A percentile compares a stretch with the other conserved stretches of the same genome.
Conservation (phyloP, 2,329 filamentous ascomycete species). For the Neoascochyta sp. region DNA sequence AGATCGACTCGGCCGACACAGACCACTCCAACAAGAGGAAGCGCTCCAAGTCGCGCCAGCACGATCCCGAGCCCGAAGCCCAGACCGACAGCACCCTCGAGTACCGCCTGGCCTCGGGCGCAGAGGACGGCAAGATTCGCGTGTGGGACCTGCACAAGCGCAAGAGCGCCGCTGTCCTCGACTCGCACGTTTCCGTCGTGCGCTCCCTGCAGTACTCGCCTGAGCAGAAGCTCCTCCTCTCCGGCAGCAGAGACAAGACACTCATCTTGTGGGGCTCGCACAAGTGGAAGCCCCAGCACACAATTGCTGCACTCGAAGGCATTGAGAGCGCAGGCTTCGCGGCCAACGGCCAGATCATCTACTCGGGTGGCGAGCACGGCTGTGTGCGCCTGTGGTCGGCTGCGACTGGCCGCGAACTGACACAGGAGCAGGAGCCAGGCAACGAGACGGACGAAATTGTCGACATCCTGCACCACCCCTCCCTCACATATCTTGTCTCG, state of each 20-base stretch:
- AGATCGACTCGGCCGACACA: slow-evolving; percentile 46
- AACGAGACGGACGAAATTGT: slow-evolving; percentile 66
- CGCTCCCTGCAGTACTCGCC: slow-evolving; percentile 77
- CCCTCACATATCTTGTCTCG: slow-evolving; percentile 68
- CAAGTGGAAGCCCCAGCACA: slow-evolving; percentile 77
- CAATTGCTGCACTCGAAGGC: slow-evolving; percentile 79
- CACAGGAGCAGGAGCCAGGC: slow-evolving; percentile 63
- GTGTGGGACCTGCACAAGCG: slow-evolving; percentile 90
- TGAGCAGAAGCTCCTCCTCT: slow-evolving; percentile 71
- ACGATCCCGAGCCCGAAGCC: slow-evolving; percentile 42
- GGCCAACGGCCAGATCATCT: slow-evolving; percentile 66
- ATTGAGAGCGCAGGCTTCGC: slow-evolving; percentile 83
- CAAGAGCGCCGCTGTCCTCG: slow-evolving; percentile 70
- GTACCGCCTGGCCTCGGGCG: slow-evolving; percentile 83
- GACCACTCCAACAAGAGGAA: slow-evolving; percentile 38
- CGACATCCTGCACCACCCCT: slow-evolving; percentile 63
- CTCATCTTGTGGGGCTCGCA: slow-evolving; percentile 85
- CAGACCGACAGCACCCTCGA: slow-evolving; percentile 51
- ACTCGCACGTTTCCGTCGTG: slow-evolving; percentile 95
- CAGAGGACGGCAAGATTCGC: slow-evolving; percentile 87
- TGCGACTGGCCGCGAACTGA: slow-evolving; percentile 72
- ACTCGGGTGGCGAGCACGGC: slow-evolving; percentile 80
- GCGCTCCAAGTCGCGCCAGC: slow-evolving; percentile 43
- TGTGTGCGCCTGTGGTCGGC: slow-evolving; percentile 80
- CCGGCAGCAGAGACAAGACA: slow-evolving; percentile 88